Evolutionary conservation across 2,329 filamentous ascomycete genomes (phyloP).

Genomic region (Epichloe uncinata): DNA sequence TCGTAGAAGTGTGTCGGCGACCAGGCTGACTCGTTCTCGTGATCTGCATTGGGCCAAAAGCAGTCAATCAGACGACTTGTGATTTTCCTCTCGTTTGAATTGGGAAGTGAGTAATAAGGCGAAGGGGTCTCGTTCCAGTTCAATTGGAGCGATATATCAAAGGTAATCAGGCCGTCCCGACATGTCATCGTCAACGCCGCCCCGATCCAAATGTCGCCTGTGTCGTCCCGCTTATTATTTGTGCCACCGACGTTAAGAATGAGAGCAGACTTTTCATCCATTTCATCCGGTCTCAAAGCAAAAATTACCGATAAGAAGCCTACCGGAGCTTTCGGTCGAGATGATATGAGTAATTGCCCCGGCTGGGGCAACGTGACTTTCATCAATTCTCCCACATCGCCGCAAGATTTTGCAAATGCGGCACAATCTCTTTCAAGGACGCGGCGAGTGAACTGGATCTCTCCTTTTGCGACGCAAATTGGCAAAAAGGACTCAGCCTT

Average conservation of each 20-base stretch:
- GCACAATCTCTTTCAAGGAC: slow-evolving; percentile 7
- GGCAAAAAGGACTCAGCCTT: slow-evolving; percentile 5
- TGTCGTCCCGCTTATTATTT: slow-evolving; percentile 8
- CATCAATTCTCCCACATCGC: slow-evolving; percentile 12
- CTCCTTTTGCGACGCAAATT: slow-evolving; percentile 15
- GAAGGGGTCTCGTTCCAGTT: slow-evolving; percentile 30
- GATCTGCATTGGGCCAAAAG: slow-evolving; percentile 16
- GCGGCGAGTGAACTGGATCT: slow-evolving; percentile 15
- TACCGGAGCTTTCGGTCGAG: slow-evolving; percentile 6
- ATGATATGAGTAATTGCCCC: slow-evolving; percentile 10
- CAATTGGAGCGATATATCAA: slow-evolving; percentile 23
- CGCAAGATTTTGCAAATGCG: slow-evolving; percentile 5
- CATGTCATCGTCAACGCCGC: slow-evolving; percentile 19
- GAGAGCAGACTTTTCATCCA: slow-evolving; percentile 6
- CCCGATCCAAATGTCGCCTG: slow-evolving; percentile 23
- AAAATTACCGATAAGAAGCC: slow-evolving; percentile 8
- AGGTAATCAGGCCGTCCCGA: slow-evolving; percentile 11
- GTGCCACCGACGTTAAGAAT: slow-evolving; percentile 10
- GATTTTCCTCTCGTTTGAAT: slow-evolving; percentile 14
- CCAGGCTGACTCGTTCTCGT: slow-evolving; percentile 13
- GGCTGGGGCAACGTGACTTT: slow-evolving; percentile 5
- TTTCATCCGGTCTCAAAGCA: slow-evolving; percentile 12
- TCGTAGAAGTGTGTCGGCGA: slow-evolving; percentile 53
- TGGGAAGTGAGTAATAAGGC: slow-evolving; percentile 18
- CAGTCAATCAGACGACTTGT: slow-evolving; percentile 24